phyloP scores from a whole-genome alignment of 2,329 filamentous ascomycete species.

The Stagonosporopsis chrysanthemi region DNA sequence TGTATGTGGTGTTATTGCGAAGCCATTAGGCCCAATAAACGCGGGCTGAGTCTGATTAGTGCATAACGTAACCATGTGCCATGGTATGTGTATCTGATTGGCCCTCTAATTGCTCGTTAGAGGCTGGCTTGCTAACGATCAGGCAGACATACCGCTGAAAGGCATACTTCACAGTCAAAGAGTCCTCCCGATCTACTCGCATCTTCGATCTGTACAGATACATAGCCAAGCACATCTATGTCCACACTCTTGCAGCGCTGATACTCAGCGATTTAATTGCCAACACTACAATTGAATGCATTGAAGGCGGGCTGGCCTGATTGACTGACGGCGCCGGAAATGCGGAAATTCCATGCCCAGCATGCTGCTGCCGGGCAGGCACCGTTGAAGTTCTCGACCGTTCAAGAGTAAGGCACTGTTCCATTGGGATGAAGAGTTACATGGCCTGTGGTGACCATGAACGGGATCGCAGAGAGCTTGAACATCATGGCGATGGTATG shows the following conservation, averaged over 20 bases:
- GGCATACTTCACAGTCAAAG: slow-evolving; percentile 21
- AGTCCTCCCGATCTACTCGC: slow-evolving; percentile 18
- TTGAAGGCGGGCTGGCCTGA: slow-evolving; percentile 24
- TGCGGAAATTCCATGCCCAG: slow-evolving; percentile 28
- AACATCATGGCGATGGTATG: slow-evolving; percentile 19
- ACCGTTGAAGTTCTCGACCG: slow-evolving; percentile 26
- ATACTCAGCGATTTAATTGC: slow-evolving; percentile 22
- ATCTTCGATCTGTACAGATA: slow-evolving; percentile 24
- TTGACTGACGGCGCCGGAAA: slow-evolving; percentile 23
- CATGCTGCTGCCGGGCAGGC: slow-evolving; percentile 32
- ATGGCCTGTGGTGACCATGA: slow-evolving; percentile 19
- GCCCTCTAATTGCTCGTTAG: slow-evolving; percentile 9
- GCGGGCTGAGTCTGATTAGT: background rate
- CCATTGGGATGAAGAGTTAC: slow-evolving; percentile 7
- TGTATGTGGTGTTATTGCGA: background rate
- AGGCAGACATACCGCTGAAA: slow-evolving; percentile 24
- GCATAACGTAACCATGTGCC: slow-evolving; percentile 13
- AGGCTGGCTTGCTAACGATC: background rate
- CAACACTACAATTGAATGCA: slow-evolving; percentile 23
- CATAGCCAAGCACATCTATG: slow-evolving; percentile 21
- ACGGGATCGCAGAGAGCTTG: slow-evolving; percentile 16
- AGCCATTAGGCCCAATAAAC: background rate
- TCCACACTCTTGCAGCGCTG: slow-evolving; percentile 22
- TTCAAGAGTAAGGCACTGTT: slow-evolving; percentile 25
- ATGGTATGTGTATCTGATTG: slow-evolving; percentile 24